phyloP scores from a whole-genome alignment of 2,329 filamentous ascomycete genomes.

The Nigrograna mackinnonii region DNA sequence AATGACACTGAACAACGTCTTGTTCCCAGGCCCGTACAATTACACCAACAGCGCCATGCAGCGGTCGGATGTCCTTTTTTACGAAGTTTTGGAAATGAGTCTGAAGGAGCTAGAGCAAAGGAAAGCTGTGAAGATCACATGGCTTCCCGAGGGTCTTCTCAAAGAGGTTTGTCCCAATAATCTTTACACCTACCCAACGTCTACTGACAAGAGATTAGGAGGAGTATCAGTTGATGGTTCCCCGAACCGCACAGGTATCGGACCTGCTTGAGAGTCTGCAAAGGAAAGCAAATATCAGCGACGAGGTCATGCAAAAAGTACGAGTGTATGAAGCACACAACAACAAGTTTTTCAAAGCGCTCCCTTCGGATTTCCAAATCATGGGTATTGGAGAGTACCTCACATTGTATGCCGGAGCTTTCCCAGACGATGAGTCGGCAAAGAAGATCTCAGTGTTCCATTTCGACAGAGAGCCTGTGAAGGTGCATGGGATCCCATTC shows the following conservation, averaged over 20 bases:
- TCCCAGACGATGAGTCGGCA: constrained; percentile 68
- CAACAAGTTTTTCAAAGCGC: constrained; percentile 81
- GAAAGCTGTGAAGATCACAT: constrained; percentile 81
- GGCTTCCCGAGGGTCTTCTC: constrained; percentile 85
- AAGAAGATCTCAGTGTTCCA: constrained; percentile 85
- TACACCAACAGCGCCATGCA: constrained; percentile 71
- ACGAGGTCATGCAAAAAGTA: constrained; percentile 74
- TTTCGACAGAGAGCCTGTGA: constrained; percentile 86
- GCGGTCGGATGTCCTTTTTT: constrained; percentile 79
- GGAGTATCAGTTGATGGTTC: constrained; percentile 78
- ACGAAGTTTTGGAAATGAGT: constrained; percentile 93
- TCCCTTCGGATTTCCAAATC: constrained; percentile 72
- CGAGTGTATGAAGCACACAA: constrained; percentile 82
- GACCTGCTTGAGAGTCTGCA: constrained; percentile 77
- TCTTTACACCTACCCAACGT: constrained; percentile 6
- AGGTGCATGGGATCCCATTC: constrained; percentile 88
- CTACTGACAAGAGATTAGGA: constrained; percentile 58
- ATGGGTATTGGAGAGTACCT: constrained; percentile 84
- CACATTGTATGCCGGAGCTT: constrained; percentile 76
- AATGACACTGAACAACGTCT: constrained; percentile 76
- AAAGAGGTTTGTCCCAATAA: constrained; percentile 90
- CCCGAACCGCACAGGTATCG: constrained; percentile 79
- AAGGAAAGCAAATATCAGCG: constrained; percentile 78
- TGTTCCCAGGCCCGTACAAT: constrained; percentile 71
- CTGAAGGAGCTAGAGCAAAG: constrained; percentile 91